These are phyloP conservation scores for Pugionium cornutum DNA, from an alignment of 345 rosid species.

Conservation along the genomic window DNA sequence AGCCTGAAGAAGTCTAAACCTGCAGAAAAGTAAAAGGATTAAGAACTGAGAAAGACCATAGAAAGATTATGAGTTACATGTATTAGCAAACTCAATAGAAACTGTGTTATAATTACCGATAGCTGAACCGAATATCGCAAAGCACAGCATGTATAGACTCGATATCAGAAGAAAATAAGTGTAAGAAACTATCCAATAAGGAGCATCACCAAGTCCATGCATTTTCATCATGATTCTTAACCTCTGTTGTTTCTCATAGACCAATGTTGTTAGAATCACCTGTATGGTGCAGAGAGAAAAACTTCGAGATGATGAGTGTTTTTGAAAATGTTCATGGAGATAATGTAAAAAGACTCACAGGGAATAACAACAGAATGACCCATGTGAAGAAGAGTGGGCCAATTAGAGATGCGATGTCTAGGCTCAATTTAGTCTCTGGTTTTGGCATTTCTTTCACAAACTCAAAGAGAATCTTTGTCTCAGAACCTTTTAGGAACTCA, in stretches of 20 bases:
- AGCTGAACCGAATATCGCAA: constrained; percentile 71
- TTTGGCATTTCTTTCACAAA: constrained; percentile 89
- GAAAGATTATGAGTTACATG: neutral
- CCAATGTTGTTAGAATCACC: constrained; percentile 76
- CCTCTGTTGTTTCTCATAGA: constrained; percentile 80
- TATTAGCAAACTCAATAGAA: neutral
- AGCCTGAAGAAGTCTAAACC: constrained; percentile 83
- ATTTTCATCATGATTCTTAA: constrained; percentile 97
- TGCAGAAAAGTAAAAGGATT: constrained; percentile 41
- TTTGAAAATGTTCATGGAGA: neutral
- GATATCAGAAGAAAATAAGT: constrained; percentile 73
- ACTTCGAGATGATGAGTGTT: constrained; percentile 15
- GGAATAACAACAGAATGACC: constrained; percentile 63
- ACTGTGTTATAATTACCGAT: constrained; percentile 51
- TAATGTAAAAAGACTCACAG: constrained; percentile 55
- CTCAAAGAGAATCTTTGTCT: constrained; percentile 59
- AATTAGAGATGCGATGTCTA: constrained; percentile 73
- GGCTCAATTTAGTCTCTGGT: constrained; percentile 41
- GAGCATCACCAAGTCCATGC: constrained; percentile 96
- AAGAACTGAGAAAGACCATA: constrained; percentile 2
- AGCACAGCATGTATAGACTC: constrained; percentile 66
- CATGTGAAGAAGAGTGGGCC: constrained; percentile 80
- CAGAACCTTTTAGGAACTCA: constrained; percentile 56
- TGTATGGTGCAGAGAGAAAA: constrained; percentile 30
- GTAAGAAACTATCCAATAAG: constrained; percentile 91